These are phyloP conservation scores for Entomortierella beljakovae DNA, from an alignment of 192 early-diverging fungal species.

Conservation along the genomic window DNA sequence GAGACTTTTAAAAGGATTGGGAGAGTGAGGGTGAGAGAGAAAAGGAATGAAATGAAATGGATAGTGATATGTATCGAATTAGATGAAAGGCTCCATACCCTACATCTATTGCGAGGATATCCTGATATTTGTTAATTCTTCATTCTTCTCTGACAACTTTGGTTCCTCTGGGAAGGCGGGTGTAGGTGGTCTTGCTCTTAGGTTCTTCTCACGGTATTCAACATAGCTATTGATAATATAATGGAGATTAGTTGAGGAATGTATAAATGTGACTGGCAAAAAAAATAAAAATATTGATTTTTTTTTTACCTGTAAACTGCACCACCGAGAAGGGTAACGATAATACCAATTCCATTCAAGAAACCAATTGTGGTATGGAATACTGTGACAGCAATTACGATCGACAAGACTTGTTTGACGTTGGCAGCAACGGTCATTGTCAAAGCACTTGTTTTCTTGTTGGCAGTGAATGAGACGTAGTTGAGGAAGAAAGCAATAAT, in stretches of 20 bases:
- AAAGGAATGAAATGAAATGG: slow-evolving; percentile 1
- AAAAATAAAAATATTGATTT: neutral
- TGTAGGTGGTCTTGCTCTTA: slow-evolving; percentile 32
- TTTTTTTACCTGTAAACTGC: slow-evolving; percentile 64
- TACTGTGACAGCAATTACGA: slow-evolving; percentile 69
- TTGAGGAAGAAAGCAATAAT: slow-evolving; percentile 89
- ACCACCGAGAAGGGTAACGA: slow-evolving; percentile 70
- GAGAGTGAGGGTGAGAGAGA: no score
- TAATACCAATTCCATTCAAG: slow-evolving; percentile 68
- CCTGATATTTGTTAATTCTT: slow-evolving; percentile 44
- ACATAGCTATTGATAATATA: slow-evolving; percentile 26
- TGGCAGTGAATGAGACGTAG: slow-evolving; percentile 88
- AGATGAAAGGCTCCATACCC: neutral
- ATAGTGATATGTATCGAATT: neutral
- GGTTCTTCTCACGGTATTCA: slow-evolving; percentile 45
- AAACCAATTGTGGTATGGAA: slow-evolving; percentile 70
- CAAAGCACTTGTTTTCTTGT: slow-evolving; percentile 85
- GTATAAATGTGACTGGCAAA: neutral
- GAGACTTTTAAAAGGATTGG: no score
- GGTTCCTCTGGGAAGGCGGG: slow-evolving; percentile 46
- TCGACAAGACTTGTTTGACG: slow-evolving; percentile 81
- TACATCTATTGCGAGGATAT: slow-evolving; percentile 30
- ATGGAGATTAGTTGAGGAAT: neutral
- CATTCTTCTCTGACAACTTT: slow-evolving; percentile 35
- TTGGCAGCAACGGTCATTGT: slow-evolving; percentile 85